Base-by-base conservation (phyloP, 495 filamentous ascomycete genomes). In the Lentithecium fluviatile region DNA sequence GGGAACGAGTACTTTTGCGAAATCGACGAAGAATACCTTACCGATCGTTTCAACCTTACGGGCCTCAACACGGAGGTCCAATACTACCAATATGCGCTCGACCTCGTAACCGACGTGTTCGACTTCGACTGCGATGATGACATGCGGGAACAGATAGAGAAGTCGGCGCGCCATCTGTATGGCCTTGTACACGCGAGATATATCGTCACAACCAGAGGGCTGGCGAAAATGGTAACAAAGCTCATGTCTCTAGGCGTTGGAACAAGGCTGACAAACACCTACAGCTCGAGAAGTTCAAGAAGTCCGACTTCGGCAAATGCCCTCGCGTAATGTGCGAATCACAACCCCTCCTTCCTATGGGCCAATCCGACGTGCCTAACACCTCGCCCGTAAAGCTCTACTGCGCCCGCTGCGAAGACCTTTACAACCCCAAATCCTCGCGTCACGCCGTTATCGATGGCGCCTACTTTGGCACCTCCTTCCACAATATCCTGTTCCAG, bases 1-100 rank as follows among this genome's bases (percentile, higher is more conserved):
- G 94, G 94, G 60, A 97, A 99, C 76, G 94, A 99, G 72, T 99
- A 99, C 75, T 99, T 97, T 66, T 99, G 94, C 81, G 94, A 99
- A 69, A 97, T 99, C 60, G 94, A 99, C 73, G 94, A 99, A 73
- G 94, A 99, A 62, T 99, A 99, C 72, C 80, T 99, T 17, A 97
- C 93, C 50, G 94, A 99, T 73, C 87, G 94, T 40, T 99, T 99
- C 81, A 99, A 99, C 74, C 80, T 99, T 32, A 99, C 94, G 11
- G 94, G 93, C 42, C 83, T 99, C 32, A 97, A 97, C 73, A 90
- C 91, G 32, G 94, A 99, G 72, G 94, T 99, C 5, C 88, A 94
- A 60, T 96, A 97, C 79, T 99, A 99, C 70, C 93, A 99, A 73
- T 95, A 97, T 82, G 95, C 94, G 11, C 83, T 99, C 25, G 94